Evolutionary conservation across 2,329 filamentous ascomycete genomes (phyloP).

Genomic region (Diplodia seriata): DNA sequence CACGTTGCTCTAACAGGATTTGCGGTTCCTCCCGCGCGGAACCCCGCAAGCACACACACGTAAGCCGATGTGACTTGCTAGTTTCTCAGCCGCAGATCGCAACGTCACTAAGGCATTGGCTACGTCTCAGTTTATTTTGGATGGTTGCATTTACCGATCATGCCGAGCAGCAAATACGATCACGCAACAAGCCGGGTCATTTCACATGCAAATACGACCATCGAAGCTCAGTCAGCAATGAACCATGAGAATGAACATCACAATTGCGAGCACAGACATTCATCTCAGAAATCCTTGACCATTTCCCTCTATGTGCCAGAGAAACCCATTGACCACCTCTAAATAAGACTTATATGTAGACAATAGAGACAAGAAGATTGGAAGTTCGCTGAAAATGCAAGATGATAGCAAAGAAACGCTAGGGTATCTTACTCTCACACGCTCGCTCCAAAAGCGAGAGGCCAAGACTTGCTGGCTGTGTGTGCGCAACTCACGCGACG

Average conservation of each 20-base stretch:
- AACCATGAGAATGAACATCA: not conserved
- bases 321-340: not conserved
- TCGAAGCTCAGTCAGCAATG: not conserved
- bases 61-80: not conserved
- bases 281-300: not conserved
- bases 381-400: not conserved
- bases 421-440: constrained; percentile 29
- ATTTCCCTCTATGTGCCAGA: not conserved
- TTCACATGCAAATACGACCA: not conserved
- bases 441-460: not conserved
- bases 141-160: not conserved
- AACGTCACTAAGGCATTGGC: not conserved
- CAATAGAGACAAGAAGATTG: constrained; percentile 5
- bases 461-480: not conserved
- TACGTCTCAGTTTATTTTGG: not conserved
- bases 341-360: constrained; percentile 4
- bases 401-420: constrained; percentile 11
- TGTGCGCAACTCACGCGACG: constrained; percentile 5
- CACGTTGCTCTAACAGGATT: not conserved
- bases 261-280: not conserved
- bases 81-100: not conserved
- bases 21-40: not conserved
- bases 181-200: not conserved
- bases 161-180: not conserved
- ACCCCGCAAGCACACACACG: not conserved